A percentile compares a stretch with the other conserved stretches of the same genome.
These are phyloP conservation scores for Croton setiger DNA, from an alignment of 441 rosid species.

Conservation along the genomic window DNA sequence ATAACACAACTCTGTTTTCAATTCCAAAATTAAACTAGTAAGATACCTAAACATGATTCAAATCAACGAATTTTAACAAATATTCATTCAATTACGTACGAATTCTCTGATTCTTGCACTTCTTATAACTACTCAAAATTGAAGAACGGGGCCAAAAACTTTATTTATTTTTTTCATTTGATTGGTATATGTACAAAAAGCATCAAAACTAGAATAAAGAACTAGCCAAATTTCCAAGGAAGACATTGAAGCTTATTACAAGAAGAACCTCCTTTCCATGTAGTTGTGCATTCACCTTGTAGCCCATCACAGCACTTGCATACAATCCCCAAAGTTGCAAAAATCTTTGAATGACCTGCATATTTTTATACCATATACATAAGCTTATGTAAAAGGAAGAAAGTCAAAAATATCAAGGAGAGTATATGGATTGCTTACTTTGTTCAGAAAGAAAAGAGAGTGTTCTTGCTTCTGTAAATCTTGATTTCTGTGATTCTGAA, in stretches of 20 bases:
- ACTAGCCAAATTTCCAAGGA: slow-evolving; percentile 47
- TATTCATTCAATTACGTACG: no score
- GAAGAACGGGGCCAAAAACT: no score
- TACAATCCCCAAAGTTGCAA: slow-evolving; percentile 42
- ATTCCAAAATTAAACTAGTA: no score
- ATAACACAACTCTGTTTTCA: no score
- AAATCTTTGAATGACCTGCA: slow-evolving; percentile 30
- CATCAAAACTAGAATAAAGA: no score
- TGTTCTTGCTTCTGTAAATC: slow-evolving; percentile 34
- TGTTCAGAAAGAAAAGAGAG: slow-evolving; percentile 26
- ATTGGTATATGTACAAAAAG: no score
- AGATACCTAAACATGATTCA: no score
- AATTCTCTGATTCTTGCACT: no score
- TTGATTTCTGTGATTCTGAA: slow-evolving; percentile 8
- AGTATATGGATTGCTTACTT: slow-evolving; percentile 26
- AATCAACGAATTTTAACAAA: no score
- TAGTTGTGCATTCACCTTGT: slow-evolving; percentile 34
- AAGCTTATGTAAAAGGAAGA: neutral
- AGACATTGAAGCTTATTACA: slow-evolving; percentile 41
- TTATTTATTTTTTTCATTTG: no score
- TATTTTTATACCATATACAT: neutral
- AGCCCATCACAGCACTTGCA: slow-evolving; percentile 45
- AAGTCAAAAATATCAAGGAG: neutral
- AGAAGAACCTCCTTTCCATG: slow-evolving; percentile 45
- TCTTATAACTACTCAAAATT: no score